These are phyloP conservation scores for Filosporella fistucella DNA, from an alignment of 495 filamentous ascomycete species.

Conservation along the genomic window DNA sequence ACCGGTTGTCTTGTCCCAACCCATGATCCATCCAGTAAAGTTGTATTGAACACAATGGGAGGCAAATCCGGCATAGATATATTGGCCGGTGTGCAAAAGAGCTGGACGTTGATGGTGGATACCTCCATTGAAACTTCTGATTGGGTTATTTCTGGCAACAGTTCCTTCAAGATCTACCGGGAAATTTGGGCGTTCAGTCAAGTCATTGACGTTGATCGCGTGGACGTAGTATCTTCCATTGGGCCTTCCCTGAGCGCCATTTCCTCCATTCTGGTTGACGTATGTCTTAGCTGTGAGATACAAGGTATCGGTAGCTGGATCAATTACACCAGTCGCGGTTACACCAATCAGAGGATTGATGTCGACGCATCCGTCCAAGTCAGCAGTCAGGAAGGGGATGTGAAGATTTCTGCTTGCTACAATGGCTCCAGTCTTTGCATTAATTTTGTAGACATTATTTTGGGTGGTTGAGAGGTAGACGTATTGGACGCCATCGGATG, in stretches of 20 bases:
- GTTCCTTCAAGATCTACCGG: conserved; percentile 35
- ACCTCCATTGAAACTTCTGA: conserved; percentile 36
- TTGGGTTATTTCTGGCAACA: conserved; percentile 29
- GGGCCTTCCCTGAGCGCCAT: conserved; percentile 16
- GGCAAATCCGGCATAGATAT: conserved; percentile 38
- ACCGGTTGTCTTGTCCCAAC: conserved; percentile 39
- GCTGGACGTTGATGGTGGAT: conserved; percentile 37
- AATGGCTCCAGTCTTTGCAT: conserved; percentile 41
- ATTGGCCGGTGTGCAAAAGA: conserved; percentile 25
- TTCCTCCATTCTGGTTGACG: conserved; percentile 3
- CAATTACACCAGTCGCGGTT: conserved; percentile 43
- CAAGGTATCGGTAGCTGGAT: conserved; percentile 38
- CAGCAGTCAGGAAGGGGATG: conserved; percentile 41
- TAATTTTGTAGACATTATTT: conserved; percentile 43
- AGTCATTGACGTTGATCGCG: conserved; percentile 31
- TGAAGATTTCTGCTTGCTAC: conserved; percentile 32
- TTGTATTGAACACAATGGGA: conserved; percentile 44
- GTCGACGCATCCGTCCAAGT: conserved; percentile 39
- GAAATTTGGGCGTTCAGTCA: conserved; percentile 32
- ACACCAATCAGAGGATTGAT: conserved; percentile 41
- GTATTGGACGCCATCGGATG: conserved; percentile 34
- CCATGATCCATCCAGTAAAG: conserved; percentile 38
- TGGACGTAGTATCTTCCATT: conserved; percentile 29
- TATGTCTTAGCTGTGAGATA: conserved; percentile 35
- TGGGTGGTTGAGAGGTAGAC: conserved; percentile 42